Evolutionary conservation across 2,329 filamentous ascomycete species (phyloP), one percentile per base, ranked within the genome.

Genomic region (Pseudocercospora ulei): DNA sequence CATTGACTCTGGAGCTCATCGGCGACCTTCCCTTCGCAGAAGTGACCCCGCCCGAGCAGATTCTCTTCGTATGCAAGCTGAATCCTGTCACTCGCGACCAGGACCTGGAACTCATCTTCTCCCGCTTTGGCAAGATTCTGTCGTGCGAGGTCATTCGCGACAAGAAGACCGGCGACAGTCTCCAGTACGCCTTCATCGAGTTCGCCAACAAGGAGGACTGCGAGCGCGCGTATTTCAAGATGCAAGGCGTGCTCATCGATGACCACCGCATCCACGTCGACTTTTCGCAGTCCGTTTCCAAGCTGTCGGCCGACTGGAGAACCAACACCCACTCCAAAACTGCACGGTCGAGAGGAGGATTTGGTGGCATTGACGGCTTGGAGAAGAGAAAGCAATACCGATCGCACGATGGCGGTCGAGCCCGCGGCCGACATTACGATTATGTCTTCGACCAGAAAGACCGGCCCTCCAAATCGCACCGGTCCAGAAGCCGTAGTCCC

Each of bases 171-270:
- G 86, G 86, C 3, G 90, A 98, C 63, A 94, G 85, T 56, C 65
- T 98, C 33, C 90, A 98, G 60, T 98, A 98, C 58, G 86, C 90
- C 1, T 98, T 98, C 53, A 92, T 98, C 56, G 90, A 98, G 60
- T 98, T 88, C 55, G 83, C 88, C 42, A 82, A 92, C 39, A 90
- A 95, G 64, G 76, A 80, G 50, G 82, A 88, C 37, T 96, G 90
- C 60, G 90, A 98, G 64, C 77, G 83, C 36, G 90, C 90, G 2
- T 98, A 95, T 57, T 90, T 92, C 67, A 98, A 98, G 65, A 98
- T 98, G 90, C 86, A 98, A 61, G 85, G 81, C 2, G 88, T 96
- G 1, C 67, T 98, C 39, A 96, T 98, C 49, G 90, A 98, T 56
- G 90, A 98, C 54, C 83, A 94, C 49, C 80, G 90, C 26, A 98